Evolutionary conservation across 176 grass and related monocot species (phyloP).

Genomic region (Phragmites australis): DNA sequence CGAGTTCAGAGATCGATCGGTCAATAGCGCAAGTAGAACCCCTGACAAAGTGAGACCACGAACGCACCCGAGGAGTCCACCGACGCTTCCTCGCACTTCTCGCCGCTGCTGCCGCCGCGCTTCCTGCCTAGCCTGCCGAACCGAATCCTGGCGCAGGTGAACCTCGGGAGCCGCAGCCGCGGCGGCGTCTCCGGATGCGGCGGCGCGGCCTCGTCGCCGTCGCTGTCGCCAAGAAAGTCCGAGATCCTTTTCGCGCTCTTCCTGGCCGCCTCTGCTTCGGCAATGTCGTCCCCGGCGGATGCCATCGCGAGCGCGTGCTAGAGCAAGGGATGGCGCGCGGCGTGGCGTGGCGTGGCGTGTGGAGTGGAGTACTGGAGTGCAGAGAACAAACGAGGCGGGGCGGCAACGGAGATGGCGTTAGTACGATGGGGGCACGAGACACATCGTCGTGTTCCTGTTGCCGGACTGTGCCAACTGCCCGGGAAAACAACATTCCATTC

Average conservation of each 20-base stretch:
- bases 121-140: conserved; percentile 29
- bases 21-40: neutral
- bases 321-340: neutral
- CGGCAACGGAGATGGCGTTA: neutral
- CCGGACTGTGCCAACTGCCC: conserved; percentile 13
- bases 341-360: neutral
- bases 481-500: conserved; percentile 17
- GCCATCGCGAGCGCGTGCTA: conserved; percentile 3
- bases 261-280: neutral
- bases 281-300: neutral
- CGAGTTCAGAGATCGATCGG: neutral
- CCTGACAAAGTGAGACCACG: neutral
- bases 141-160: conserved; percentile 41
- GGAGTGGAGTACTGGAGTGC: neutral
- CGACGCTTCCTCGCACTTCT: neutral
- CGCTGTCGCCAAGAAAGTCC: conserved; percentile 43
- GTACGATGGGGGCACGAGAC: conserved; percentile 29
- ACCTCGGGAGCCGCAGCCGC: conserved; percentile 40
- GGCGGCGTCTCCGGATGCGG: conserved; percentile 17
- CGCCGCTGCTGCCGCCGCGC: neutral
- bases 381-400: neutral
- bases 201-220: neutral
- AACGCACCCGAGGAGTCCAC: neutral
- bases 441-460: conserved; percentile 38
- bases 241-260: conserved; percentile 36